Percentiles rank a stretch among this genome's conserved stretches.
Evolutionary conservation across 139 green algal species (phyloP).

Genomic region (Chlorella sp.): DNA sequence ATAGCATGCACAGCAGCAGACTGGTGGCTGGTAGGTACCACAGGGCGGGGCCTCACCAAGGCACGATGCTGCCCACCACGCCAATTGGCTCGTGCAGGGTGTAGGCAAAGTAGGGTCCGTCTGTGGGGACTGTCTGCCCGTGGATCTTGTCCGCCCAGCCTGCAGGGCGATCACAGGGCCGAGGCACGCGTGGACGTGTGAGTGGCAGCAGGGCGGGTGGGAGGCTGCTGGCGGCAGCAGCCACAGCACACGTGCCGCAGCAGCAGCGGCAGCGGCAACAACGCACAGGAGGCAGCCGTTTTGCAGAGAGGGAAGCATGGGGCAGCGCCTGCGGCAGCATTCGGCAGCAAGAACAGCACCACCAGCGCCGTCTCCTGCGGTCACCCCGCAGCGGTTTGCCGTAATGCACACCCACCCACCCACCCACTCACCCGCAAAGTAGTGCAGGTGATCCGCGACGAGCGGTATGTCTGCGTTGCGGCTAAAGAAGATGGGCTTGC

Average conservation of each 20-base stretch:
- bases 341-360: too few species aligned
- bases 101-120: conserved; percentile 15
- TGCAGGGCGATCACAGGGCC: not conserved
- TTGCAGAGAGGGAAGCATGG: too few species aligned
- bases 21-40: too few species aligned
- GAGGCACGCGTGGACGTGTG: too few species aligned
- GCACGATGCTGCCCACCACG: conserved; percentile 63
- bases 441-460: conserved; percentile 62
- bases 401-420: not conserved
- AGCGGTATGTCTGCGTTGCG: conserved; percentile 56
- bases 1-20: too few species aligned
- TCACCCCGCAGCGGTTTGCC: not conserved
- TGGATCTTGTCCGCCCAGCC: conserved; percentile 78
- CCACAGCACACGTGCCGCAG: not conserved
- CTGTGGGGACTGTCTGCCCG: conserved; percentile 63
- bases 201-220: too few species aligned
- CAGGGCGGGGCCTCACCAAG: too few species aligned
- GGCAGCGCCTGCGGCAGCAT: too few species aligned
- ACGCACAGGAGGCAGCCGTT: too few species aligned
- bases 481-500: conserved; percentile 56
- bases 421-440: conserved; percentile 31
- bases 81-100: conserved; percentile 43
- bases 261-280: too few species aligned
- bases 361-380: too few species aligned
- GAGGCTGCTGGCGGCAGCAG: not conserved